A percentile compares a stretch with the other conserved stretches of the same genome.
Conservation (phyloP, 2,329 filamentous ascomycete genomes). For the Fusarium devonianum region DNA sequence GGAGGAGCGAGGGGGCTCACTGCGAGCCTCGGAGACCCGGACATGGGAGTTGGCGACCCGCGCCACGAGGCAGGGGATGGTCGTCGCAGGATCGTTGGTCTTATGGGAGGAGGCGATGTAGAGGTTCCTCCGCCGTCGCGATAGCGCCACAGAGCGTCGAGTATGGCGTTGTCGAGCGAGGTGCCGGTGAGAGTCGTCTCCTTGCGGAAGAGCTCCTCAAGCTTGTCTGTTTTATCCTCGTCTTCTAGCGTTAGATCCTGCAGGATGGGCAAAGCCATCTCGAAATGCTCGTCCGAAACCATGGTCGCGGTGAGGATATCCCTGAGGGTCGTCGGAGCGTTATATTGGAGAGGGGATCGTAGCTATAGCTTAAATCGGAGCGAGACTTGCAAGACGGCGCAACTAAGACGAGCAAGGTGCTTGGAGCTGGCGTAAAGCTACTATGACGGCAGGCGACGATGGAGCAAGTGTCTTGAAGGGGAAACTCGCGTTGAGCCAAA, state of each 20-base stretch:
- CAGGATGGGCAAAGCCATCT: slow-evolving; percentile 87
- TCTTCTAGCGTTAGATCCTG: slow-evolving; percentile 85
- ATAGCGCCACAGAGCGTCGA: slow-evolving; percentile 90
- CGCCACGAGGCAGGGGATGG: slow-evolving; percentile 96
- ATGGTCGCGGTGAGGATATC: slow-evolving; percentile 61
- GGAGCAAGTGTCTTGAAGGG: slow-evolving; percentile 13
- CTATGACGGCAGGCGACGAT: slow-evolving; percentile 14
- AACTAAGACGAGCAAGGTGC: slow-evolving; percentile 13
- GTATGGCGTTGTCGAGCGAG: slow-evolving; percentile 84
- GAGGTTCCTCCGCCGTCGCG: slow-evolving; percentile 70
- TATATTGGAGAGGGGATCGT: slow-evolving; percentile 10
- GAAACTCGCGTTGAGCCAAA: slow-evolving; percentile 13
- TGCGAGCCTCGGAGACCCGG: slow-evolving; percentile 80
- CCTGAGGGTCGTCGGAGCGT: slow-evolving; percentile 7
- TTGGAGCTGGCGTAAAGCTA: slow-evolving; percentile 26
- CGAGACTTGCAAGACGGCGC: slow-evolving; percentile 18
- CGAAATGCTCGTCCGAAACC: slow-evolving; percentile 92
- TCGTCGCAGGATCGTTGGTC: slow-evolving; percentile 87
- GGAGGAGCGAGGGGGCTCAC: slow-evolving; percentile 86
- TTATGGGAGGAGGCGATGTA: slow-evolving; percentile 82
- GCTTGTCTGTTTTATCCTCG: slow-evolving; percentile 91
- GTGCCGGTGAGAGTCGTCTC: slow-evolving; percentile 78
- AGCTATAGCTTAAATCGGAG: slow-evolving; percentile 28
- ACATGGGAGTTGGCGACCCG: slow-evolving; percentile 78
- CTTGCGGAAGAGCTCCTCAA: slow-evolving; percentile 84